These are phyloP conservation scores for Candida orba DNA, from an alignment of 805 yeast species.

Conservation along the genomic window DNA sequence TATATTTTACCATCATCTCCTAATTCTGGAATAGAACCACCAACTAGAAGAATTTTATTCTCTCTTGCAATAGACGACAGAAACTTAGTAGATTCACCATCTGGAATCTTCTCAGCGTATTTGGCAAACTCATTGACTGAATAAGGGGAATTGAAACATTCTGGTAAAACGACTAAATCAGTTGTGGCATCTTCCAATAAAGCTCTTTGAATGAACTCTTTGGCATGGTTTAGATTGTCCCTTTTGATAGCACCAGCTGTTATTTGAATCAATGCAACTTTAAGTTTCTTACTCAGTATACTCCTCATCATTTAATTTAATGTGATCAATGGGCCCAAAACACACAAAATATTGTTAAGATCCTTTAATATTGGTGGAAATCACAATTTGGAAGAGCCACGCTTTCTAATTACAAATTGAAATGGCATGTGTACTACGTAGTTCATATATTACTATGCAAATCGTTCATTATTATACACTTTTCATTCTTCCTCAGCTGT, in stretches of 20 bases:
- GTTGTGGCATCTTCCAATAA: slow-evolving; percentile 47
- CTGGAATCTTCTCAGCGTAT: slow-evolving; percentile 82
- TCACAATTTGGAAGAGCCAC: too few relatives aligned
- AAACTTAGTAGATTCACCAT: slow-evolving; percentile 59
- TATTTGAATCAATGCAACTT: slow-evolving; percentile 80
- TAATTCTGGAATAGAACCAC: slow-evolving; percentile 91
- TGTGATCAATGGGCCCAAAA: too few relatives aligned
- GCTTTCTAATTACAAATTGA: neutral
- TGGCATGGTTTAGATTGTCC: slow-evolving; percentile 67
- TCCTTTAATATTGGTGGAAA: too few relatives aligned
- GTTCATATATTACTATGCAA: too few relatives aligned
- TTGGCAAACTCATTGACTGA: slow-evolving; percentile 78
- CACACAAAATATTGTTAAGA: too few relatives aligned
- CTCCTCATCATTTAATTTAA: slow-evolving; percentile 7
- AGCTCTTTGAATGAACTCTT: slow-evolving; percentile 58
- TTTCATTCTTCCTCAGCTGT: neutral
- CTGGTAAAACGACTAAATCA: slow-evolving; percentile 86
- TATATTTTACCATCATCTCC: slow-evolving; percentile 47
- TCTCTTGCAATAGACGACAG: slow-evolving; percentile 63
- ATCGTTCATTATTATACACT: too few relatives aligned
- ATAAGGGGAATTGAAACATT: slow-evolving; percentile 95
- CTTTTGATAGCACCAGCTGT: slow-evolving; percentile 64
- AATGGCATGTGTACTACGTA: too few relatives aligned
- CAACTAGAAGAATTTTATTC: slow-evolving; percentile 60
- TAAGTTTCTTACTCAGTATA: slow-evolving; percentile 40